Evolutionary conservation across 768 basidiomycete species (phyloP), one percentile per base, ranked within the genome.

Genomic region (Lactarius trivialis): DNA sequence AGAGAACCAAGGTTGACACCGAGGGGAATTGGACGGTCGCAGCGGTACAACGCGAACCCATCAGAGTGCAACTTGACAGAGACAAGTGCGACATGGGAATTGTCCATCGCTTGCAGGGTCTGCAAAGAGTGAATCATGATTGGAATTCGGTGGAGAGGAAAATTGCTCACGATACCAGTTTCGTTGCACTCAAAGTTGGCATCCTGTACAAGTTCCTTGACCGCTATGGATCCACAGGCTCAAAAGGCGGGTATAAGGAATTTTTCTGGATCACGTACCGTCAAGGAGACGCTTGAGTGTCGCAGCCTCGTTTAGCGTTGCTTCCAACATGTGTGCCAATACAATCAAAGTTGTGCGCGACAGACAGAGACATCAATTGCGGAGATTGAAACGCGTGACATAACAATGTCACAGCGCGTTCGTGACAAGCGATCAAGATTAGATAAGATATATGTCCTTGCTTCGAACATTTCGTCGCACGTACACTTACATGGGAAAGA

Each of bases 81-180:
- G 43, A 99, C 96, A 67, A 98, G 89, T 1, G 96, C 97, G 70
- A 99, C 96, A 75, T 98, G 96, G 2, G 96, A 97, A 81, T 98
- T 98, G 78, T 98, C 97, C 96, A 98, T 99, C 4, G 96, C 97
- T 78, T 98, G 96, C 5, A 99, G 82, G 58, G 84, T 84, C 86
- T 86, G 64, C 5, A 9, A 9, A 34, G 30, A 26, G 17, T 50
- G 17, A n/a, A 26, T 11, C 28, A 32, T 17, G 39, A 15, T 28
- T 39, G 2, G 24, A 61, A 12, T 24, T 17, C 49, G 30, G 9
- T 11, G 14, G 32, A 45, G 4, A 33, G 19, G 24, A 32, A 3
- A 39, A 36, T 36, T 0, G 79, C 85, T 64, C 65, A 88, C 86
- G 68, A 99, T 88, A 36, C 95, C 97, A 67, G 95, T 93, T 67